Evolutionary conservation across 202 grass and related monocot genomes (phyloP).

Genomic region (Sporobolus alterniflorus): DNA sequence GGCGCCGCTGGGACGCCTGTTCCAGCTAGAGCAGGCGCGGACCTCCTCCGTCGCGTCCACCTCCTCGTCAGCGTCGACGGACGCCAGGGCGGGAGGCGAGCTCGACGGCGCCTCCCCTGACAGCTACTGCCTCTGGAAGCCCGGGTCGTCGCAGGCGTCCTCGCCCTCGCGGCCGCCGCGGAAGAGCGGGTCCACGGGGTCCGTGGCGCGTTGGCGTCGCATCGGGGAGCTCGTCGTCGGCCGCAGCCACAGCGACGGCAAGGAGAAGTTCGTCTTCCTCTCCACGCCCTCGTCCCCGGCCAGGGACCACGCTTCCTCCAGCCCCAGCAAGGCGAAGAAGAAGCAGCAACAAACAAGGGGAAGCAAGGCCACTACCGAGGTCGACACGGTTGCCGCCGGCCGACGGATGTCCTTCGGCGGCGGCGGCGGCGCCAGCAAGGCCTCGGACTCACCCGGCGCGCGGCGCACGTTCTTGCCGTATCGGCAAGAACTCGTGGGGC

Average conservation of each 20-base stretch:
- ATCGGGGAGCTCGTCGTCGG: constrained; percentile 77
- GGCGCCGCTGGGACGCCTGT: constrained; percentile 48
- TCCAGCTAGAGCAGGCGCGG: constrained; percentile 60
- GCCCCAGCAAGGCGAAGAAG: constrained; percentile 4
- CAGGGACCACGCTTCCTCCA: constrained; percentile 5
- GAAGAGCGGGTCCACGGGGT: constrained; percentile 88
- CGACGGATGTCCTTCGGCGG: constrained; percentile 54
- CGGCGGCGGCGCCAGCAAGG: constrained; percentile 9
- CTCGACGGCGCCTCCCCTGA: constrained; percentile 58
- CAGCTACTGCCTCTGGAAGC: constrained; percentile 89
- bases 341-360: neutral
- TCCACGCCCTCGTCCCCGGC: constrained; percentile 51
- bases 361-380: constrained; percentile 10
- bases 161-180: constrained; percentile 39
- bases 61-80: constrained; percentile 37
- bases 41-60: constrained; percentile 64
- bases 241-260: constrained; percentile 81
- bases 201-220: constrained; percentile 73
- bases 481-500: constrained; percentile 67
- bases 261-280: constrained; percentile 74
- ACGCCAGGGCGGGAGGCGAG: neutral
- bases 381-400: constrained; percentile 44
- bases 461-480: constrained; percentile 82
- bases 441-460: constrained; percentile 4
- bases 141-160: constrained; percentile 46